Conservation (phyloP, 1,284 basidiomycete species). For the Marasmius sp. region DNA sequence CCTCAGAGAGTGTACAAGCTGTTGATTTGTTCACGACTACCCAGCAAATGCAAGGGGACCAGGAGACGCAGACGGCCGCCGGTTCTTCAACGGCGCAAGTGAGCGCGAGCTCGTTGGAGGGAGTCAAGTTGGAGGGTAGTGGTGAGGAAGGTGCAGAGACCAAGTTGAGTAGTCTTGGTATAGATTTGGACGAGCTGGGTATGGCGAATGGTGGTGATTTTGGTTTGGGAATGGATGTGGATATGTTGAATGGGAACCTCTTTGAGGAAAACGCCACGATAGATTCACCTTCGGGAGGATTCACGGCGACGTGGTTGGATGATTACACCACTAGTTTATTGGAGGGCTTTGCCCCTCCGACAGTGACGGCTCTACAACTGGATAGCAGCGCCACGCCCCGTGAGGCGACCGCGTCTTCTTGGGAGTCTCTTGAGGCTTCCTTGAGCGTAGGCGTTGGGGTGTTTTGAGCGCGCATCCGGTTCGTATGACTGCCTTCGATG, state of each 20-base stretch:
- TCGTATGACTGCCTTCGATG: neutral
- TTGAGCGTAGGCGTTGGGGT: neutral
- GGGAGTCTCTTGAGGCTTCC: neutral
- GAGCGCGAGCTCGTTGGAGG: neutral
- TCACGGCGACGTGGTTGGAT: slow-evolving; percentile 4
- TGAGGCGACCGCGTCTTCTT: neutral
- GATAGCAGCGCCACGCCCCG: slow-evolving; percentile 1
- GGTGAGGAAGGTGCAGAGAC: neutral
- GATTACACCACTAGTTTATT: neutral
- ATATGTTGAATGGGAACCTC: neutral
- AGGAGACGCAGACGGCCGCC: neutral
- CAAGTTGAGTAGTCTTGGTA: neutral
- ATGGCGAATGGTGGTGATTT: neutral
- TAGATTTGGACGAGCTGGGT: neutral
- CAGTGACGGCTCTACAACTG: neutral
- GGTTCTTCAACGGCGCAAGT: neutral
- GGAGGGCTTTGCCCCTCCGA: neutral
- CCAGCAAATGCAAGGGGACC: neutral
- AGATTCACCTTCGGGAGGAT: neutral
- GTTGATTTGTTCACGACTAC: slow-evolving; percentile 6
- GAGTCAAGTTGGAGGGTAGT: neutral
- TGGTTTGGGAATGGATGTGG: neutral
- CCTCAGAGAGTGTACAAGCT: slow-evolving; percentile 29
- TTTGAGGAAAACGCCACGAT: neutral
- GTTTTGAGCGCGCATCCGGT: neutral